These are phyloP conservation scores for Letharia columbiana DNA, from an alignment of 495 filamentous ascomycete genomes.

Conservation along the genomic window DNA sequence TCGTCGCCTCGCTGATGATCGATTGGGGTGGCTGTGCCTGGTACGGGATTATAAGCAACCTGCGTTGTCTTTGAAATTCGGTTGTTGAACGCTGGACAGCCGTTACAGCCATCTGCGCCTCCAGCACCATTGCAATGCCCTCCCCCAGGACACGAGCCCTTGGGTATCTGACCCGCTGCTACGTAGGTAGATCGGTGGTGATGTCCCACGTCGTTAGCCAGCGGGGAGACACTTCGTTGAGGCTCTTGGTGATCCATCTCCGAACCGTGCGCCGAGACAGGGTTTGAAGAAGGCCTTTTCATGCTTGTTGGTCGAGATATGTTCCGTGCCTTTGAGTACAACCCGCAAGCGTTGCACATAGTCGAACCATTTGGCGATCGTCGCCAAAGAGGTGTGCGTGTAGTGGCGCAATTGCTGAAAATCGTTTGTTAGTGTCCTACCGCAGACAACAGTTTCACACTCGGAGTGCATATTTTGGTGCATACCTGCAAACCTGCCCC, in stretches of 20 bases:
- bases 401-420: constrained; percentile 85
- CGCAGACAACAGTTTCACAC: not conserved
- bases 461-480: constrained; percentile 4
- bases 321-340: constrained; percentile 91
- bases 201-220: constrained; percentile 28
- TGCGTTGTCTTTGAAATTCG: constrained; percentile 81
- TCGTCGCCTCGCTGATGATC: constrained; percentile 17
- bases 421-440: constrained; percentile 24
- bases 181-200: constrained; percentile 62
- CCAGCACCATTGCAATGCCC: constrained; percentile 95
- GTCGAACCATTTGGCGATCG: constrained; percentile 85
- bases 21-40: constrained; percentile 10
- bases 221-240: constrained; percentile 34
- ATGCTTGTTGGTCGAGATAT: constrained; percentile 80
- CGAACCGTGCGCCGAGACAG: constrained; percentile 22
- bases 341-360: constrained; percentile 95
- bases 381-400: constrained; percentile 88
- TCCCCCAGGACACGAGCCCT: constrained; percentile 90
- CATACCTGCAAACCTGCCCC: constrained; percentile 50
- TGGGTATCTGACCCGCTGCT: constrained; percentile 57
- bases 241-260: constrained; percentile 26
- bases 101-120: constrained; percentile 90
- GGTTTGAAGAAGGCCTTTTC: constrained; percentile 38
- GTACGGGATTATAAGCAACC: constrained; percentile 46
- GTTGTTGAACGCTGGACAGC: constrained; percentile 96